Base-by-base conservation (phyloP, 192 early-diverging fungal genomes). In the Podochytrium sp. region DNA sequence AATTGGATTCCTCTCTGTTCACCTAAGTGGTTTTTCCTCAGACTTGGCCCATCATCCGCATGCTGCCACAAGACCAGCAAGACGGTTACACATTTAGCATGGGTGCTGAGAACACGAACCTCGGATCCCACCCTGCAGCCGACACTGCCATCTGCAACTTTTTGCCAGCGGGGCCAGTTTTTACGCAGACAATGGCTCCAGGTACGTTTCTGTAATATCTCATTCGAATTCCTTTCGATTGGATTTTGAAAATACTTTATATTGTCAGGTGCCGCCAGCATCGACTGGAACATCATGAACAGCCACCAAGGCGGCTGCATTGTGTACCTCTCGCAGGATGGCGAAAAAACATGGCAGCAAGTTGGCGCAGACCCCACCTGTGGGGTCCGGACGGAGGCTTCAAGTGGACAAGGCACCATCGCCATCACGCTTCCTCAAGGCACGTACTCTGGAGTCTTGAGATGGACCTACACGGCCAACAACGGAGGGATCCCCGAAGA, bases 281-380 rank as follows among this genome's bases (percentile, higher is more conserved):
- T 65, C 25, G 63, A 65, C 41, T 65, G 29, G 41, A 65, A 65
- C 63, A 65, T 65, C 43, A 65, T 65, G 63, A 65, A 65, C 42
- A 18, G 41, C 41, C 63, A 65, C 29, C 63, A 65, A 49, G 63
- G 63, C 7, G 63, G 63, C 0, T 65, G 63, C 29, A 47, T 47
- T 18, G 63, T 47, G 1, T 65, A 65, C 63, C 12, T 65, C 29
- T 43, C 40, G 23, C 1, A 7, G 35, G 63, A 65, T 29, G 47
- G 30, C 41, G 41, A 65, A 35, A 65, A 65, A 30, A 65, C 63
- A 16, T 65, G 63, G 63, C 37, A 40, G 25, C 12, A 14, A 6
- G 47, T 65, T 65, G 63, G 63, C 14, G 33, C 35, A 1, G 63
- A 65, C 63, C 63, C 63, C 1, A 65, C 41, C 6, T 65, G 63